Base-by-base conservation (phyloP, 805 yeast genomes). In the Saturnispora serradocipensis region DNA sequence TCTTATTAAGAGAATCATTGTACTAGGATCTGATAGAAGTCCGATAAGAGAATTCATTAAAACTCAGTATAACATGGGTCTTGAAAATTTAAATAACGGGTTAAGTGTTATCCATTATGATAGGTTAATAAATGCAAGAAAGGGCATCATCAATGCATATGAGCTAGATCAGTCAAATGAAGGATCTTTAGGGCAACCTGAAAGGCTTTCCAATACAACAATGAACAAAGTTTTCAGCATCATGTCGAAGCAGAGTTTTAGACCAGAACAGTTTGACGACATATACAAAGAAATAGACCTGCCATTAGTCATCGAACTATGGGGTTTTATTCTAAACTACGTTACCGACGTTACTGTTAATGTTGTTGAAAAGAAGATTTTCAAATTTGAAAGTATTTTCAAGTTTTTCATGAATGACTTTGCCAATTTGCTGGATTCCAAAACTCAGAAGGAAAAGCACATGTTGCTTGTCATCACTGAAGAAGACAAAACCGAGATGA, bases 1-100 rank as follows among this genome's bases (percentile, higher is more conserved):
- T 10, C 60, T 73, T 11, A 75, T 84, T 24, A 71, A 75, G n/a
- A 77, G 76, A 56, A 67, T 85, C 34, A 64, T 82, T 44, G 87
- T 84, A 54, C 67, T 86, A 34, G 84, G 82, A n/a, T 74, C 77
- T 2, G 82, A 78, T 51, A 63, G 62, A 42, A 83, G 80, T 61
- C 91, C 91, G 5, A 77, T 84, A 5, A 62, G 73, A 22, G 79
- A 75, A 49, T 85, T 88, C 81, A 73, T 85, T 28, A 68, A 74
- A 42, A 66, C 75, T 18, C 83, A 76, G 58, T 72, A 73, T 45
- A 67, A 69, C 24, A 62, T 62, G 18, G 70, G 80, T 53, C 62
- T 66, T 7, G 56, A 59, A 2, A 66, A 68, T 48, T 65, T 80
- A 30, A 66, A 67, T 22, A 72, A 73, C 20, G 69, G 65, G 13